Evolutionary conservation across 176 grass and related monocot species (phyloP).

Genomic region (Coix lacrymajobi): DNA sequence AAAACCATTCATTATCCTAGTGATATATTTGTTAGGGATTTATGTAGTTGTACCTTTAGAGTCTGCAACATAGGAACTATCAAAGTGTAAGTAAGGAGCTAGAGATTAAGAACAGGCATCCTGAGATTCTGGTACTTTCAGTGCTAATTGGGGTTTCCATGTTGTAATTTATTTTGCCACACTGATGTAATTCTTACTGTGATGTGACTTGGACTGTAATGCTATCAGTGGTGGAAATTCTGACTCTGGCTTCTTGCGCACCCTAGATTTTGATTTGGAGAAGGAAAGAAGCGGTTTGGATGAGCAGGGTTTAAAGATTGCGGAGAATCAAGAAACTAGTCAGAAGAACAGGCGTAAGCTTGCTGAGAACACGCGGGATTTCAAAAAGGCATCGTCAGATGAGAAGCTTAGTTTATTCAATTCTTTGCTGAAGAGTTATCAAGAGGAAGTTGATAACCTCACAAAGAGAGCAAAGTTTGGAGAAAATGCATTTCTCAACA

Average conservation of each 20-base stretch:
- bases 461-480: slow-evolving; percentile 99
- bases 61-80: neutral
- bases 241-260: slow-evolving; percentile 15
- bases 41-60: neutral
- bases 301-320: slow-evolving; percentile 97
- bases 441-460: slow-evolving; percentile 99
- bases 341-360: slow-evolving; percentile 97
- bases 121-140: neutral
- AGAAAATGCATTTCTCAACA: slow-evolving; percentile 99
- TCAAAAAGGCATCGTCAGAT: slow-evolving; percentile 89
- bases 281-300: slow-evolving; percentile 74
- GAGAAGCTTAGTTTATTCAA: slow-evolving; percentile 60
- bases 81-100: neutral
- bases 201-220: neutral
- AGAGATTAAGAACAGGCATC: neutral
- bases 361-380: slow-evolving; percentile 93
- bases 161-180: neutral
- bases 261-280: slow-evolving; percentile 89
- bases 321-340: slow-evolving; percentile 96
- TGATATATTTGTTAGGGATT: neutral
- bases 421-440: slow-evolving; percentile 90
- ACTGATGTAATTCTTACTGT: neutral
- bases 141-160: neutral
- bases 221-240: slow-evolving; percentile 4
- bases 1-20: neutral